Evolutionary conservation across 2,329 filamentous ascomycete genomes (phyloP).

Genomic region (Colletotrichum melonis): DNA sequence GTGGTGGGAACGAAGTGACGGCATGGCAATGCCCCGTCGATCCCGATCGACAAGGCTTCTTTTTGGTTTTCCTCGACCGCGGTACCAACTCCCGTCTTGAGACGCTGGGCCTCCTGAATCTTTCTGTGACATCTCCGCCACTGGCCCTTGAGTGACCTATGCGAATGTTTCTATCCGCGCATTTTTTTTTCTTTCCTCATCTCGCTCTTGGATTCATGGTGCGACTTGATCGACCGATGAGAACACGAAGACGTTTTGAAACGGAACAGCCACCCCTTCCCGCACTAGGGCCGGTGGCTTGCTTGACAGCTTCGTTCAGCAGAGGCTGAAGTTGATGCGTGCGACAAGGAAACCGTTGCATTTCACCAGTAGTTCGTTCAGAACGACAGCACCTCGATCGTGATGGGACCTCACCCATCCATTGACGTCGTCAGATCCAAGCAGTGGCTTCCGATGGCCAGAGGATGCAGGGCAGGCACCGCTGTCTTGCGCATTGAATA

Average conservation of each 20-base stretch:
- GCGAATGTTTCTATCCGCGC: neutral
- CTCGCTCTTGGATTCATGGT: neutral
- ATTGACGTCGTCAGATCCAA: neutral
- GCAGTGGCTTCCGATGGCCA: constrained; percentile 16
- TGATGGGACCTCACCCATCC: constrained; percentile 1
- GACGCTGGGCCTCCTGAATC: neutral
- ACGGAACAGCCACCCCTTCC: constrained; percentile 18
- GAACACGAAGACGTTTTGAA: neutral
- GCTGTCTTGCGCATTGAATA: neutral
- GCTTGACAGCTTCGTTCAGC: neutral
- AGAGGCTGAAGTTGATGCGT: neutral
- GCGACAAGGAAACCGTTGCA: neutral
- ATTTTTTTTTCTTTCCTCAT: no score
- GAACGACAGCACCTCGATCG: neutral
- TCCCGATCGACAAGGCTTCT: constrained; percentile 22
- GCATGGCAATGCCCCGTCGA: constrained; percentile 22
- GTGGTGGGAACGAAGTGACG: constrained; percentile 15
- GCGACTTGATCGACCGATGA: constrained; percentile 19
- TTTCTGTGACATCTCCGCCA: neutral
- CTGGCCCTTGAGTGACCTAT: neutral
- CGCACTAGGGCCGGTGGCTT: neutral
- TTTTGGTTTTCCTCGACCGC: neutral
- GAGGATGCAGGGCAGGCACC: neutral
- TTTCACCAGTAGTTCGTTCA: neutral
- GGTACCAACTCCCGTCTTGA: neutral